Base-by-base conservation (phyloP, 495 filamentous ascomycete genomes). In the Penicillium cataractarum region DNA sequence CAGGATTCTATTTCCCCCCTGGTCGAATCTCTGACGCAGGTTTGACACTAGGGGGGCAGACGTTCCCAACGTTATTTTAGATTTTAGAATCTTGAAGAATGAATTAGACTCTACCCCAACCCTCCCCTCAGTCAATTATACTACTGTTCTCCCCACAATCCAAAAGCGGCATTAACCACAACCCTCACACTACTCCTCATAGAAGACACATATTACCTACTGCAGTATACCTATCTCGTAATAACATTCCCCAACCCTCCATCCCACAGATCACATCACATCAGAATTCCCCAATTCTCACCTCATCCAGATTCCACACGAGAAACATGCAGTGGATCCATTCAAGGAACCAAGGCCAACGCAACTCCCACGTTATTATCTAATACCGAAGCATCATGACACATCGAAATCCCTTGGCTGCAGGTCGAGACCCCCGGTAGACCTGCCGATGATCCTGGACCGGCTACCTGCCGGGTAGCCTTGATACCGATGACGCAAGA, bases 371-470 rank as follows among this genome's bases (percentile, higher is more conserved):
- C 44, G 0, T 22, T 53, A 69, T 71, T 71, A 71, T 51, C 56
- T 71, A 71, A 71, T 71, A 60, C 63, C 55, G 37, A 57, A 40
- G 32, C 53, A 44, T 19, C 35, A 71, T 71, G 66, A 71, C 69
- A 71, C 69, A 71, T 71, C 54, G 69, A 61, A 65, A 65, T 60
- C 61, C 19, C 7, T 15, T n/a, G 10, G 12, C 33, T 39, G 52
- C 44, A 15, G 69, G 66, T 67, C 69, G 27, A 31, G 69, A 66
- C 69, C 63, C 48, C 55, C 62, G 57, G 54, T 39, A 29, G 56
- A 57, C 55, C 50, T 46, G 49, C 55, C 44, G 52, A 54, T 50
- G 57, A 55, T 35, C 17, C 27, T 29, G 27, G 4, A 26, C 31
- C 56, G 17, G 27, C 22, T 24, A 26, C 13, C 44, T 26, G 56